Conservation (phyloP, 2,329 filamentous ascomycete species). For the Ascochyta koolunga region DNA sequence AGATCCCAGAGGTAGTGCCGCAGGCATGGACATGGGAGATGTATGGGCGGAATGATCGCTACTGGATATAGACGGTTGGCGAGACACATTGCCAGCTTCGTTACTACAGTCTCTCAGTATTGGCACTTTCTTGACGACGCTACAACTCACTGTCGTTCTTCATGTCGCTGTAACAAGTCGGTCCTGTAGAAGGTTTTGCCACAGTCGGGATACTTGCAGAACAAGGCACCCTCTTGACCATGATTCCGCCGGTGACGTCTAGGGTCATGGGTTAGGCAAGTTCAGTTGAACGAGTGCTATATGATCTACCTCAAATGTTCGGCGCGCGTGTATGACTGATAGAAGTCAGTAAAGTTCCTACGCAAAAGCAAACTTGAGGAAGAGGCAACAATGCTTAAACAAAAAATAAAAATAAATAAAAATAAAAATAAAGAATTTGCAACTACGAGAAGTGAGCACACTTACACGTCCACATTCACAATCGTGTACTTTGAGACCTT, state of each 20-base stretch:
- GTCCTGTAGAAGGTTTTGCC: constrained; percentile 52
- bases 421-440: too few relatives aligned
- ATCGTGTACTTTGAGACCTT: constrained; percentile 53
- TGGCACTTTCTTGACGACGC: rapidly evolving
- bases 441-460: constrained; percentile 12
- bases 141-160: constrained; percentile 52
- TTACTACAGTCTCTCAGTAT: constrained; percentile 33
- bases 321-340: constrained; percentile 55
- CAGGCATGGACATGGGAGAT: constrained; percentile 20
- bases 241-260: constrained; percentile 57
- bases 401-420: constrained; percentile 6
- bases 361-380: background rate
- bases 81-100: constrained; percentile 34
- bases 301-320: constrained; percentile 53
- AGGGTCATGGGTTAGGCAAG: background rate
- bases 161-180: constrained; percentile 54
- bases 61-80: constrained; percentile 30
- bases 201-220: constrained; percentile 51
- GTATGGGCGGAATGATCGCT: constrained; percentile 33
- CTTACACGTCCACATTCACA: constrained; percentile 57
- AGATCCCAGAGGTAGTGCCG: constrained; percentile 21
- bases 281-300: background rate
- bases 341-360: constrained; percentile 23
- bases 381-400: background rate
- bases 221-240: constrained; percentile 48